phyloP scores from a whole-genome alignment of 352 stramenopile genomes.

The Phytopythium helicoides region DNA sequence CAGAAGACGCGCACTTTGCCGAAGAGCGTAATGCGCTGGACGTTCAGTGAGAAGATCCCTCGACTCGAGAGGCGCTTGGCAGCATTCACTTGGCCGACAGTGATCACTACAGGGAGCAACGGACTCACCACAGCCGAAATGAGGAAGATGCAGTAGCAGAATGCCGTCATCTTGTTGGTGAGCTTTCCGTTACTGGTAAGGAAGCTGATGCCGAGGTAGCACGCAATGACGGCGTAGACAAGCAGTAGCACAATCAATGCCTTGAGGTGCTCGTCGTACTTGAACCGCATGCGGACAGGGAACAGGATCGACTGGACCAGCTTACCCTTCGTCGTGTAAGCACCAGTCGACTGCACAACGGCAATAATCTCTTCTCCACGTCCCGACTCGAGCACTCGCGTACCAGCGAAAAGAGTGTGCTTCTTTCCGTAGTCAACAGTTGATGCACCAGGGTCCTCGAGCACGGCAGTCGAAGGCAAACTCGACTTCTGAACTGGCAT shows the following conservation, averaged over 20 bases:
- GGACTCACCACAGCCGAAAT: constrained; percentile 58
- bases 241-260: constrained; percentile 62
- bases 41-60: constrained; percentile 68
- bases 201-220: constrained; percentile 44
- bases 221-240: constrained; percentile 50
- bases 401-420: constrained; percentile 78
- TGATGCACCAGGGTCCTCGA: constrained; percentile 12
- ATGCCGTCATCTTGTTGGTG: constrained; percentile 51
- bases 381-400: constrained; percentile 42
- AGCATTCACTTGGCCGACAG: constrained; percentile 71
- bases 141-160: constrained; percentile 63
- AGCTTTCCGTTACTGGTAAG: constrained; percentile 40
- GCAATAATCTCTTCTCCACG: constrained; percentile 46
- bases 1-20: constrained; percentile 82
- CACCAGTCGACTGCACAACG: constrained; percentile 64
- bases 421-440: constrained; percentile 34
- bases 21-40: constrained; percentile 65
- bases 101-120: constrained; percentile 75
- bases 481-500: constrained; percentile 73
- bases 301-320: constrained; percentile 77
- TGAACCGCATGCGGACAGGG: constrained; percentile 75
- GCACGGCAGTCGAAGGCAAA: constrained; percentile 29
- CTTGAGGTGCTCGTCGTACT: constrained; percentile 83
- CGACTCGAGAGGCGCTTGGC: constrained; percentile 49
- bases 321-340: constrained; percentile 72